Percentiles rank a stretch among this genome's conserved stretches.
phyloP scores from a whole-genome alignment of 2,329 filamentous ascomycete species.

The Cordyceps fumosorosea region DNA sequence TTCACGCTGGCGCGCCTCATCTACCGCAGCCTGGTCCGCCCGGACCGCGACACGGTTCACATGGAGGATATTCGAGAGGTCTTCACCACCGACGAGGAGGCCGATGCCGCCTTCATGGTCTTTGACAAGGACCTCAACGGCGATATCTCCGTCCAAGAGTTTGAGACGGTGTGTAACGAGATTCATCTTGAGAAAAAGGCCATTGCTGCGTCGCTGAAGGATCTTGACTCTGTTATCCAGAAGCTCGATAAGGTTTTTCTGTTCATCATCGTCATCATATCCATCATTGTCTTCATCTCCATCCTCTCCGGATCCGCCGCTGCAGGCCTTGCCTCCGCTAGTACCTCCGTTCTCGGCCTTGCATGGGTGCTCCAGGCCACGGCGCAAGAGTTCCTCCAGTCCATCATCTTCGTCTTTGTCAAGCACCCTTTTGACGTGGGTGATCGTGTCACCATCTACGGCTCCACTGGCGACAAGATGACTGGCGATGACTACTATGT shows the following conservation, averaged over 20 bases:
- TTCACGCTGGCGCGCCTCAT: slow-evolving; percentile 82
- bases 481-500: slow-evolving; percentile 93
- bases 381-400: slow-evolving; percentile 90
- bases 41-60: slow-evolving; percentile 68
- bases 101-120: slow-evolving; percentile 80
- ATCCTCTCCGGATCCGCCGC: slow-evolving; percentile 88
- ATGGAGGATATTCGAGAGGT: slow-evolving; percentile 72
- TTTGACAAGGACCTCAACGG: slow-evolving; percentile 97
- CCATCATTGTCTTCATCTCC: slow-evolving; percentile 79
- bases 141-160: slow-evolving; percentile 90
- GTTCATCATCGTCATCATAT: slow-evolving; percentile 75
- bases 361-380: slow-evolving; percentile 92
- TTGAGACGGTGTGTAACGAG: slow-evolving; percentile 88
- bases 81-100: slow-evolving; percentile 78
- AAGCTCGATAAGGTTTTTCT: slow-evolving; percentile 87
- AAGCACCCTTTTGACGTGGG: slow-evolving; percentile 97
- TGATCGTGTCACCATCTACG: slow-evolving; percentile 86
- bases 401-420: slow-evolving; percentile 90
- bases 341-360: slow-evolving; percentile 78
- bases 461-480: slow-evolving; percentile 72
- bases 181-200: slow-evolving; percentile 92
- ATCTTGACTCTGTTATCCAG: slow-evolving; percentile 85
- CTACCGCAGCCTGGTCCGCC: slow-evolving; percentile 76
- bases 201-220: slow-evolving; percentile 89
- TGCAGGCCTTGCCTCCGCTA: slow-evolving; percentile 81